These are phyloP conservation scores for Trichoderma asperellum DNA, from an alignment of 2,329 filamentous ascomycete species.

Conservation along the genomic window DNA sequence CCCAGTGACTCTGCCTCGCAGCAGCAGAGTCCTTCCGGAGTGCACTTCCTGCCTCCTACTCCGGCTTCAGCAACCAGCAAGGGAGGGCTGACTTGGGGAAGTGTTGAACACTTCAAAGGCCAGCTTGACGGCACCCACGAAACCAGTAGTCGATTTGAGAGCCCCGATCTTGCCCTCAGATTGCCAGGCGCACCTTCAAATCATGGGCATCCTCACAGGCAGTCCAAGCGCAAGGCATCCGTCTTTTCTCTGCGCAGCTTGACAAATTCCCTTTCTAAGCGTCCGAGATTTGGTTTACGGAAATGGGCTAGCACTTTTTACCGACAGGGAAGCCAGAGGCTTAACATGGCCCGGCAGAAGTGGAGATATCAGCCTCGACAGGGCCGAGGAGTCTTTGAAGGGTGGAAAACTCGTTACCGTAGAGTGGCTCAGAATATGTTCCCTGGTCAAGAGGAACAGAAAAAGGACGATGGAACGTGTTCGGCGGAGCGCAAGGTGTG, in stretches of 20 bases:
- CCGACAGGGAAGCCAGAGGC: constrained; percentile 34
- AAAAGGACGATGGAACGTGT: constrained; percentile 35
- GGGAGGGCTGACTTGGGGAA: constrained; percentile 7
- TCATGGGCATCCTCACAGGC: constrained; percentile 26
- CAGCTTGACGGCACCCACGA: constrained; percentile 37
- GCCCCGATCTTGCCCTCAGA: constrained; percentile 27
- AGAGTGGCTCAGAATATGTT: constrained; percentile 21
- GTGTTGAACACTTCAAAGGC: constrained; percentile 27
- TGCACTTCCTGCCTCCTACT: not conserved
- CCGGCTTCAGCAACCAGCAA: not conserved
- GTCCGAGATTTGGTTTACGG: constrained; percentile 37
- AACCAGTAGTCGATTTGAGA: constrained; percentile 21
- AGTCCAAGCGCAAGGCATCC: constrained; percentile 41
- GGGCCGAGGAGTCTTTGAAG: constrained; percentile 37
- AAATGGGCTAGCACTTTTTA: constrained; percentile 39
- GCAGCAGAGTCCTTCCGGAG: constrained; percentile 9
- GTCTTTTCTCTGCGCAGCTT: constrained; percentile 40
- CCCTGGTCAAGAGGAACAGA: constrained; percentile 35
- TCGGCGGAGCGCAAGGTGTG: constrained; percentile 34
- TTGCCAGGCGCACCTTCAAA: constrained; percentile 20
- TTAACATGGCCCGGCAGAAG: constrained; percentile 36
- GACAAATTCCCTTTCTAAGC: constrained; percentile 36
- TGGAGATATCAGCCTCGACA: constrained; percentile 37
- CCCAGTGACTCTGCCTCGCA: constrained; percentile 34
- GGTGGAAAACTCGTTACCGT: constrained; percentile 35